phyloP scores from a whole-genome alignment of 306 rosid genomes.

The Coriaria nepalensis region DNA sequence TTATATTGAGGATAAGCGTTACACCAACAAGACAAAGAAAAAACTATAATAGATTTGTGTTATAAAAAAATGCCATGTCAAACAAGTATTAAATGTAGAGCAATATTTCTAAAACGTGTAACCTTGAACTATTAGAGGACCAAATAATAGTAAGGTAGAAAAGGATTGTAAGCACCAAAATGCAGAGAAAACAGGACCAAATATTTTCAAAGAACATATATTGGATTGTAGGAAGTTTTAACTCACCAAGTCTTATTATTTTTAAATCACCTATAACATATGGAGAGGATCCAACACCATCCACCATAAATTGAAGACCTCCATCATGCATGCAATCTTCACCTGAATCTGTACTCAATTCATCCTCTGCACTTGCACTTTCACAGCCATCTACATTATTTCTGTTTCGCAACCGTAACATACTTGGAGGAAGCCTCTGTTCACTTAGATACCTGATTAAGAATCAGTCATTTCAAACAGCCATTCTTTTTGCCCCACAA shows the following conservation, averaged over 20 bases:
- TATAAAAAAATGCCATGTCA: no score
- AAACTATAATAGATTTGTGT: no score
- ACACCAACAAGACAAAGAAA: no score
- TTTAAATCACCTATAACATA: constrained; percentile 58
- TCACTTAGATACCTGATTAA: constrained; percentile 64
- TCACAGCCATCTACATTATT: constrained; percentile 41
- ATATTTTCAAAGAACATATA: background rate
- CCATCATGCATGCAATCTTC: constrained; percentile 48
- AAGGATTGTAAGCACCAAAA: background rate
- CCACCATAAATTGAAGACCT: constrained; percentile 20
- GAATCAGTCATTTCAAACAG: constrained; percentile 13
- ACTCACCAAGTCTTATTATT: constrained; percentile 60
- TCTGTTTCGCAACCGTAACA: constrained; percentile 68
- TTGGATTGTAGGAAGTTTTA: background rate
- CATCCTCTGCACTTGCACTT: constrained; percentile 61
- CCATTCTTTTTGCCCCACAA: no score
- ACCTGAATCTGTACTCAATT: constrained; percentile 52
- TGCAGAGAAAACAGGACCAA: background rate
- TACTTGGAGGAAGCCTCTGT: constrained; percentile 75
- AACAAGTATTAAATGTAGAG: no score
- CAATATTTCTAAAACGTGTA: no score
- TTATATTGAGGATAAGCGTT: no score
- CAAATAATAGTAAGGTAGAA: background rate
- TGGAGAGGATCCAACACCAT: constrained; percentile 42
- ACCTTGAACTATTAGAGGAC: no score